A percentile compares a stretch with the other conserved stretches of the same genome.
Conservation (phyloP, 2,329 filamentous ascomycete genomes). For the Stenocarpella maydis region DNA sequence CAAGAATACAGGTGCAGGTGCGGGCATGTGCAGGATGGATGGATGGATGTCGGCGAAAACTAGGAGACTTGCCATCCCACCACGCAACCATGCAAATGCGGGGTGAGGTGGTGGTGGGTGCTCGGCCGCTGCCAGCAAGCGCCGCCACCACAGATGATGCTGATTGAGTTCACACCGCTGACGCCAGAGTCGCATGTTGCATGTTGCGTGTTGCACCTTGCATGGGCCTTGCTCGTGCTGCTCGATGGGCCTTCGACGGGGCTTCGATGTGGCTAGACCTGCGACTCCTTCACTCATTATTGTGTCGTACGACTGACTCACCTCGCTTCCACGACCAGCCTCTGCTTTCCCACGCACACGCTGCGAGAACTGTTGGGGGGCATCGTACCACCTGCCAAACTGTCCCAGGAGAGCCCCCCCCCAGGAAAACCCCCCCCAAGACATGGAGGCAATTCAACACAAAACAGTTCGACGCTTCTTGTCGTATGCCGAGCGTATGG, state of each 20-base stretch:
- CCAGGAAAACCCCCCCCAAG: no score
- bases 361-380: no score
- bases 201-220: not conserved
- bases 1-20: slow-evolving; percentile 21
- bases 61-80: not conserved
- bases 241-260: not conserved
- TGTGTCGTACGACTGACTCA: slow-evolving; percentile 19
- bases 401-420: no score
- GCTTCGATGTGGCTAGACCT: slow-evolving; percentile 1
- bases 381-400: no score
- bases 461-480: slow-evolving; percentile 6
- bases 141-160: not conserved
- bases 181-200: slow-evolving; percentile 22
- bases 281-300: slow-evolving; percentile 6
- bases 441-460: slow-evolving; percentile 7
- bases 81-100: slow-evolving; percentile 17
- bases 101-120: slow-evolving; percentile 24
- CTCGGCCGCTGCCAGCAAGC: slow-evolving; percentile 19
- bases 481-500: not conserved
- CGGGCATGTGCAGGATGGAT: slow-evolving; percentile 12
- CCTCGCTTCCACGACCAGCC: not conserved
- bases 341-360: not conserved
- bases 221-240: not conserved
- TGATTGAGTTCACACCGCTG: slow-evolving; percentile 23
- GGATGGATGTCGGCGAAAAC: not conserved